A percentile compares a stretch with the other conserved stretches of the same genome.
Evolutionary conservation across 208 protist species (phyloP).

Genomic region (Leishmania major): DNA sequence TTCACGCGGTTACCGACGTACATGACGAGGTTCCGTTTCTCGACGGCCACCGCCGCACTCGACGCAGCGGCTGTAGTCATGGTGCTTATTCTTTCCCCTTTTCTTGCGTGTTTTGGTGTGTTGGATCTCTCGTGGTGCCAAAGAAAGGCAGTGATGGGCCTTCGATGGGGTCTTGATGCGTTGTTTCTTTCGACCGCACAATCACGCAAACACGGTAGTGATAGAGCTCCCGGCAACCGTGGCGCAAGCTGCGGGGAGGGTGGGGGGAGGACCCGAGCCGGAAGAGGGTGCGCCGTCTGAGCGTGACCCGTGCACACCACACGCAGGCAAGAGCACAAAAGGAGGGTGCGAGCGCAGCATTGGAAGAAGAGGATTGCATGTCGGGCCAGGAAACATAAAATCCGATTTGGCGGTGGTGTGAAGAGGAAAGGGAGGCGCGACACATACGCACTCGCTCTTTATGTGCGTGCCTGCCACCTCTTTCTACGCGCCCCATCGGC

Average conservation of each 20-base stretch:
- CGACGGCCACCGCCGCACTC: slow-evolving; percentile 21
- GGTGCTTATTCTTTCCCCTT: neutral
- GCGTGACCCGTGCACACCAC: neutral
- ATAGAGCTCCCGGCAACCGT: neutral
- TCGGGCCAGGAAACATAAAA: neutral
- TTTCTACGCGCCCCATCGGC: neutral
- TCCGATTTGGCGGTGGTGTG: neutral
- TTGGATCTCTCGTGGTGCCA: neutral
- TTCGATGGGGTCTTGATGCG: neutral
- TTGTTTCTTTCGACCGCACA: neutral
- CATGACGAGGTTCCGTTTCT: slow-evolving; percentile 50
- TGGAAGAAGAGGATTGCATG: neutral
- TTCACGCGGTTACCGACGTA: slow-evolving; percentile 71
- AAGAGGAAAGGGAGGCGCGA: slow-evolving; percentile 7
- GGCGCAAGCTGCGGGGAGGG: neutral
- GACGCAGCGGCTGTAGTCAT: slow-evolving; percentile 9
- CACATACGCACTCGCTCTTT: neutral
- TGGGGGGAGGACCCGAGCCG: neutral
- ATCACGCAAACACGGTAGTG: neutral
- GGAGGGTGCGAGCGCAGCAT: neutral
- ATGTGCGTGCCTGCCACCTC: neutral
- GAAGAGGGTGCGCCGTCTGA: neutral
- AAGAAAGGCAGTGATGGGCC: neutral
- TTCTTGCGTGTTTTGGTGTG: neutral
- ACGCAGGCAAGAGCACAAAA: neutral